phyloP scores from a whole-genome alignment of 352 stramenopile genomes.

The Globisporangium nunn region DNA sequence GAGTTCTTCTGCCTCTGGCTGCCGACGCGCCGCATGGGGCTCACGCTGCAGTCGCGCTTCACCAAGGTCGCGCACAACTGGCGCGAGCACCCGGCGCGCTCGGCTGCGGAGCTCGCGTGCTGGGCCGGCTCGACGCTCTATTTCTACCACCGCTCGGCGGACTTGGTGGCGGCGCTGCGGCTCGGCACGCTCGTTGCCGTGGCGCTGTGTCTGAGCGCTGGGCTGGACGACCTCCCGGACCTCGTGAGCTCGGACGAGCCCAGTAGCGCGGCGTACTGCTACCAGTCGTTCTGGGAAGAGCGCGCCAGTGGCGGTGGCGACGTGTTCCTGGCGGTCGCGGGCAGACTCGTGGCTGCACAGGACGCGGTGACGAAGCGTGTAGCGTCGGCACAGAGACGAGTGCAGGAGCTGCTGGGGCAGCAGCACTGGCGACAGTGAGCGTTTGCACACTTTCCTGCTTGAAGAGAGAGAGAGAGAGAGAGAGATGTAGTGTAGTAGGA shows the following conservation, averaged over 20 bases:
- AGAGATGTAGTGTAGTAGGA: too few relatives aligned
- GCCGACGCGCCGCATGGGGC: constrained; percentile 53
- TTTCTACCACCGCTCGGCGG: constrained; percentile 50
- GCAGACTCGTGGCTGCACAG: constrained; percentile 33
- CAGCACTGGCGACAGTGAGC: too few relatives aligned
- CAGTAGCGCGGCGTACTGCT: constrained; percentile 22
- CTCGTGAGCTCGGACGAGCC: constrained; percentile 35
- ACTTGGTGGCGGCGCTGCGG: constrained; percentile 45
- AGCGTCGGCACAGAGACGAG: constrained; percentile 8
- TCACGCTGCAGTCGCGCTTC: constrained; percentile 73
- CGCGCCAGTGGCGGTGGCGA: constrained; percentile 32
- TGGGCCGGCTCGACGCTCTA: constrained; percentile 48
- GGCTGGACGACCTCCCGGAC: constrained; percentile 50
- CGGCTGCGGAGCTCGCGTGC: constrained; percentile 52
- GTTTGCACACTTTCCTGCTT: too few relatives aligned
- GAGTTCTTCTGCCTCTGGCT: constrained; percentile 80
- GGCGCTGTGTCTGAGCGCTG: constrained; percentile 36
- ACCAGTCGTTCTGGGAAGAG: constrained; percentile 47
- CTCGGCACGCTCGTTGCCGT: constrained; percentile 51
- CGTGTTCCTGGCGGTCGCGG: constrained; percentile 33
- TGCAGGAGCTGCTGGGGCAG: background rate
- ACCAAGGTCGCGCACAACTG: constrained; percentile 56
- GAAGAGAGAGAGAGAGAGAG: too few relatives aligned
- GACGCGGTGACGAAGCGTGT: constrained; percentile 10
- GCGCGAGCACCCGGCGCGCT: constrained; percentile 40